Conservation (phyloP, 176 grass and related monocot species). For the Puya raimondii region DNA sequence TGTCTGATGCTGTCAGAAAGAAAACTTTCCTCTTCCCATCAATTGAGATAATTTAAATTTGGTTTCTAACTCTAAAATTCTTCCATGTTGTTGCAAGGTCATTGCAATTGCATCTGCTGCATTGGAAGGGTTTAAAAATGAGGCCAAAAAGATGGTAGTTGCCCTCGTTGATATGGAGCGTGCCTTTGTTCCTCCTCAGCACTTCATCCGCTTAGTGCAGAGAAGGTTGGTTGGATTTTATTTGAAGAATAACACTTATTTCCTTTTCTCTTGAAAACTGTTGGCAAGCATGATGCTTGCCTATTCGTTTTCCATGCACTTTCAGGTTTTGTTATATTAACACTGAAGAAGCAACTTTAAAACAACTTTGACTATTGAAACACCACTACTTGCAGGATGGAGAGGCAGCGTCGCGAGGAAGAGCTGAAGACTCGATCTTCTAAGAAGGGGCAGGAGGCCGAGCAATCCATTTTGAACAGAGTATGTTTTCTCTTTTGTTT, state of each 20-base stretch:
- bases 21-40: neutral
- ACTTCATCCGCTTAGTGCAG: conserved; percentile 91
- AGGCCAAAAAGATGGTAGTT: conserved; percentile 91
- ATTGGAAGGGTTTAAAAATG: conserved; percentile 76
- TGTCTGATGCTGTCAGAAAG: conserved; percentile 2
- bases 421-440: conserved; percentile 67
- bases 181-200: conserved; percentile 85
- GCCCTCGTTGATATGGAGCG: conserved; percentile 98
- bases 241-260: neutral
- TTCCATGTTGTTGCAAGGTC: conserved; percentile 36
- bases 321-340: neutral
- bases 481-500: conserved; percentile 28
- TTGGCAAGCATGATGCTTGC: neutral
- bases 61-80: conserved; percentile 22
- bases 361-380: conserved; percentile 9
- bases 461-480: conserved; percentile 54
- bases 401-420: conserved; percentile 79
- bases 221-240: conserved; percentile 46
- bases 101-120: conserved; percentile 82
- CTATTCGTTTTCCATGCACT: neutral
- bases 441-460: conserved; percentile 76
- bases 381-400: conserved; percentile 46
- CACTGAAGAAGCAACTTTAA: neutral
- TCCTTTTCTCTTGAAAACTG: neutral
- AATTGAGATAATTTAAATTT: conserved; percentile 14